Base-by-base conservation (phyloP, 495 filamentous ascomycete genomes). In the Alectoria sarmentosa region DNA sequence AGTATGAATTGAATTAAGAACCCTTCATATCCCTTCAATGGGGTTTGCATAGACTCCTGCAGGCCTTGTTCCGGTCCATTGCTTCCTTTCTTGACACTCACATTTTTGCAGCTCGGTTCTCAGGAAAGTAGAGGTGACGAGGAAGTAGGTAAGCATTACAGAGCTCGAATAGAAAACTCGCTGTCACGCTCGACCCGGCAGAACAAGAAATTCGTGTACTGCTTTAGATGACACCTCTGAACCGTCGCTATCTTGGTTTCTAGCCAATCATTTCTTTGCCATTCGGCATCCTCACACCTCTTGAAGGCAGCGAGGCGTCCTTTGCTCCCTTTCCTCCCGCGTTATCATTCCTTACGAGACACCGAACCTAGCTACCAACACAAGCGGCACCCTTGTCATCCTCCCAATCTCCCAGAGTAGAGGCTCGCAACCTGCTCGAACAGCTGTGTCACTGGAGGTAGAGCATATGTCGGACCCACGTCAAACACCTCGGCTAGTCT, bases 361-460 rank as follows among this genome's bases (percentile, higher is more conserved):
- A 52, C 13, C 1, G 17, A 28, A 7, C 48, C 48, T 30, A 14
- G 48, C 26, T 11, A 49, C 10, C n/a, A 49, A 28, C 6, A 13
- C 46, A 26, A 28, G 23, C 48, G 10, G 23, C 48, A 52, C 26
- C 21, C 28, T 6, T 34, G 21, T 55, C 30, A 55, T 55, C 30
- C 30, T 34, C 8, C 8, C 17, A 0, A 15, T 34, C 34, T 55
- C 30, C 65, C 59, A 44, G 4, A 38, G 52, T 62, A 66, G 30
- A 66, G 58, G 15, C 49, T 39, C n/a, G 85, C 85, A 23, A 96
- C 88, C 62, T 86, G 84, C 67, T 87, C 83, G 72, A 96, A 95
- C 69, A 95, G 77, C 60, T 91, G 86, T 60, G 84, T 82, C 49
- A 94, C 84, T 46, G 90, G 84, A 36, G 90, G 90, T 75, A 94